Evolutionary conservation across 2,329 filamentous ascomycete genomes (phyloP), one percentile per base, ranked within the genome.

Genomic region (Lachnellula occidentalis): DNA sequence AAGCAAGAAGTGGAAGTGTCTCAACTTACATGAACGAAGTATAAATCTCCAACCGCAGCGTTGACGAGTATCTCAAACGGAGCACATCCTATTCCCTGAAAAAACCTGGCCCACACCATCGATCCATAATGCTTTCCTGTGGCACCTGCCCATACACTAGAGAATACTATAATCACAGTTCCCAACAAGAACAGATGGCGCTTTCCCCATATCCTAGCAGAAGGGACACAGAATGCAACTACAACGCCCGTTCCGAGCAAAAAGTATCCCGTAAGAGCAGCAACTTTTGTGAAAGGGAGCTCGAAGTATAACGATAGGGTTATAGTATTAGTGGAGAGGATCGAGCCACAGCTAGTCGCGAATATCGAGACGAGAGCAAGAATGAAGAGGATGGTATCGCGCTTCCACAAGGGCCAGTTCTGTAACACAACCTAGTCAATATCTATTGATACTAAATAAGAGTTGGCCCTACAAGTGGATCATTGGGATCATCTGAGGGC

Each of bases 21-120:
- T 43, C 14, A n/a, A 70, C 81, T 71, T 70, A 88, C 83, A 73
- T 92, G 92, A 24, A 96, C 90, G 70, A 86, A 94, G 72, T 92
- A 96, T 50, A 97, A 69, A 70, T 97, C 92, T 41, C 91, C 92
- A 6, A 96, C 88, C 48, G 84, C 86, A 0, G 90, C 90, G 70
- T 95, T 96, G 55, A 96, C 86, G 22, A 96, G 75, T 1, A 89
- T 88, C 72, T 97, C 92, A 61, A 94, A 96, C 0, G 92, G 92
- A 8, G 91, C 91, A 17, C 91, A 78, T 0, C 87, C 91, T 43
- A 96, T 79, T 19, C 92, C 92, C 71, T 96, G 92, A 54, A 95
- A 81, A 50, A 95, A 80, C 12, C 92, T 79, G 12, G 92, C 87
- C 72, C 84, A 89, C 4, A 94, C 68, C 57, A 96, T 76, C 65